These are phyloP conservation scores for Immersiella caudata DNA, from an alignment of 495 filamentous ascomycete genomes.

Conservation along the genomic window DNA sequence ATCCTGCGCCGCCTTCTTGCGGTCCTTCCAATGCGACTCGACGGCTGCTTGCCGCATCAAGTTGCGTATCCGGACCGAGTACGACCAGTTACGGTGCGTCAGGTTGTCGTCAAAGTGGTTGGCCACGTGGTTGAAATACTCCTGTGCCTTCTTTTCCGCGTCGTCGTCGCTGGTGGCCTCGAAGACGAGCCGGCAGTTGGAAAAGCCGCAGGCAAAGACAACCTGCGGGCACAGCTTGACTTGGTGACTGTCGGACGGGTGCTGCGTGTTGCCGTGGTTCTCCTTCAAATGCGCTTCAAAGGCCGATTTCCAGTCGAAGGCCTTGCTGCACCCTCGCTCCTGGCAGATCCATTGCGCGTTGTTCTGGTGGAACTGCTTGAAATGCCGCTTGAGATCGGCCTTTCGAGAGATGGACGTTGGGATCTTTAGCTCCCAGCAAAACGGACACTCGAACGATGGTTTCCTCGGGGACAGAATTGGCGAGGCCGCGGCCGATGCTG, in stretches of 20 bases:
- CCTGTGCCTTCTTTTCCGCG: constrained; percentile 15
- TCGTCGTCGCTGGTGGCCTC: constrained; percentile 28
- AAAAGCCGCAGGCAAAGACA: constrained; percentile 36
- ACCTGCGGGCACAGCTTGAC: constrained; percentile 27
- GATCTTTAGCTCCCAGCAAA: constrained; percentile 32
- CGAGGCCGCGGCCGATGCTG: constrained; percentile 10
- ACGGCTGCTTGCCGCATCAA: constrained; percentile 28
- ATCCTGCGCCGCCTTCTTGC: constrained; percentile 20
- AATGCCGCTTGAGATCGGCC: constrained; percentile 34
- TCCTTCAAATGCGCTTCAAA: constrained; percentile 32
- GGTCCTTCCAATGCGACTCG: constrained; percentile 23
- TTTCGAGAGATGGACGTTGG: constrained; percentile 26
- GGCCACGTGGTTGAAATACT: constrained; percentile 34
- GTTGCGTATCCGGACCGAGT: constrained; percentile 32
- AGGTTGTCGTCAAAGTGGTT: constrained; percentile 31
- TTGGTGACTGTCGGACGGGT: constrained; percentile 19
- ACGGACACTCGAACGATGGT: constrained; percentile 29
- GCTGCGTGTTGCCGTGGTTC: constrained; percentile 22
- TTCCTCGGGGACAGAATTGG: constrained; percentile 22
- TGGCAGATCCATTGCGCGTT: constrained; percentile 32
- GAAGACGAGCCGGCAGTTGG: constrained; percentile 30
- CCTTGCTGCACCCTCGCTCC: constrained; percentile 25
- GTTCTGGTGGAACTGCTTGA: constrained; percentile 30
- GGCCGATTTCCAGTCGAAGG: constrained; percentile 33
- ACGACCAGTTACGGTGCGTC: constrained; percentile 29